Evolutionary conservation across 1,284 basidiomycete genomes (phyloP), one percentile per base, ranked within the genome.

Genomic region (Inonotus obliquus): DNA sequence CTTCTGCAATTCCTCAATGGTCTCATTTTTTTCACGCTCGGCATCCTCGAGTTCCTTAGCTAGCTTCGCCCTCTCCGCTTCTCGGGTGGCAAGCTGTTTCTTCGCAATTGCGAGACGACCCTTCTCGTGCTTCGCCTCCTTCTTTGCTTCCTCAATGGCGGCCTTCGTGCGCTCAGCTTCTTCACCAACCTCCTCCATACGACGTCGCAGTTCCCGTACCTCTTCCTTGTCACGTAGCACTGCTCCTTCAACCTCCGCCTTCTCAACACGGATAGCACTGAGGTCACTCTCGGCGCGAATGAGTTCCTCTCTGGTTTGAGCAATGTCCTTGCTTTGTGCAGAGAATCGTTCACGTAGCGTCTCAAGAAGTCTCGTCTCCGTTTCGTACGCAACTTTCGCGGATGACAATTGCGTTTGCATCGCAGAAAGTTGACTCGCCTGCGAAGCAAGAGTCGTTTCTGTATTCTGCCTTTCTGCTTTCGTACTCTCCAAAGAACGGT

Each of bases 201-300:
- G 86, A 67, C 86, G 86, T 70, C 98, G 90, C 64, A 98, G 76
- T 32, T 88, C 92, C 45, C 96, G 81, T 1, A 93, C 86, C 64
- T 98, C 96, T 73, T 99, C 97, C 75, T 97, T 98, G 74, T 98
- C 97, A 37, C 91, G 82, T 67, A 99, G 73, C 60, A 97, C 81
- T 0, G 83, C 76, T 35, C 95, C 93, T 72, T 98, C 96, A 11
- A 98, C 80, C 75, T 99, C 96, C 27, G 89, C 81, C 77, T 96
- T 97, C 76, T 98, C 96, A 21, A 94, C 85, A 38, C 89, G 82
- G 57, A 97, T 73, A 3, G 89, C 95, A 66, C 91, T 95, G 37
- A 99, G 81, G 68, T 98, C 94, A 70, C 92, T 95, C 76, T 99
- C 96, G 2, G 91, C 89, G 52, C 82, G 81, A 67, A 99, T 99